Conservation (phyloP, 2,329 filamentous ascomycete species). For the Teratosphaeria pseudoeucalypti region DNA sequence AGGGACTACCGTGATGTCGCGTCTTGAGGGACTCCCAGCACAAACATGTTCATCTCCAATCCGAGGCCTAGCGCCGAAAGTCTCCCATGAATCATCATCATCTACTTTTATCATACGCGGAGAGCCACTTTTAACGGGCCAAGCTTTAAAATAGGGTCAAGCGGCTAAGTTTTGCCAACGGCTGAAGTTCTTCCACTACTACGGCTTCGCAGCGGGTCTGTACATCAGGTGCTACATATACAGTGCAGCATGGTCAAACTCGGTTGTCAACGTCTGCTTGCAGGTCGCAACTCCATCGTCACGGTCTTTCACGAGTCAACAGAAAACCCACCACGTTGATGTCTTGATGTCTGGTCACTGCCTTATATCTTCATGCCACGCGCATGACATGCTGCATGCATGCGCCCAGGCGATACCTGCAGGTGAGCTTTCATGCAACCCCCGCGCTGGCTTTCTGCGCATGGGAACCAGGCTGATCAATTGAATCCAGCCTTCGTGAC, state of each 20-base stretch:
- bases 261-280: background rate
- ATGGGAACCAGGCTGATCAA: background rate
- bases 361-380: background rate
- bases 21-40: background rate
- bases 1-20: background rate
- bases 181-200: background rate
- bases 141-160: background rate
- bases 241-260: background rate
- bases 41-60: background rate
- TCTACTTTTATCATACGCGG: background rate
- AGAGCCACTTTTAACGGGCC: background rate
- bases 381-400: background rate
- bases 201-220: too few species aligned
- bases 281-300: too few species aligned
- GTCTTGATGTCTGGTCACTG: background rate
- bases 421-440: conserved; percentile 1
- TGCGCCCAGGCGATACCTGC: background rate
- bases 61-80: background rate
- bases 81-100: background rate
- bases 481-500: background rate
- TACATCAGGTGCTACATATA: too few species aligned
- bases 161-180: background rate
- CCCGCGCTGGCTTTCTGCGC: background rate
- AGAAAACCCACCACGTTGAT: background rate
- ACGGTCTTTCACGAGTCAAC: too few species aligned